Evolutionary conservation across 371 early-diverging fungal genomes (phyloP).

Genomic region (Apophysomyces elegans): DNA sequence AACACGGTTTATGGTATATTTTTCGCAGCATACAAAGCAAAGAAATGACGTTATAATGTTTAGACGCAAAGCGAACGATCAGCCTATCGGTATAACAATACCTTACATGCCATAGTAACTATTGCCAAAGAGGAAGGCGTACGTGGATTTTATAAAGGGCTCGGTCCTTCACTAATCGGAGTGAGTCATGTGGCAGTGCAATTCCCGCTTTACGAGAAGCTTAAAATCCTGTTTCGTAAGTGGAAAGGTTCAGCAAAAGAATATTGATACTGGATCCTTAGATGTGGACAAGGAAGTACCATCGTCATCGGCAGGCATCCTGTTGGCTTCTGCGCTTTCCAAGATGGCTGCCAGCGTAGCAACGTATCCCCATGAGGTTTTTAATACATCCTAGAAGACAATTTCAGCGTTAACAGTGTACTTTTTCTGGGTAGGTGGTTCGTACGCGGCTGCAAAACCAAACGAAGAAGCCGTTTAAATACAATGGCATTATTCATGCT

Average conservation of each 20-base stretch:
- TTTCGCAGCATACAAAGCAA: not conserved
- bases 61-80: constrained; percentile 76
- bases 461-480: constrained; percentile 70
- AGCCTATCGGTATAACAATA: constrained; percentile 73
- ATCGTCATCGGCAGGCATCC: constrained; percentile 60
- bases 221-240: constrained; percentile 73
- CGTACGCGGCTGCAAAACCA: constrained; percentile 92
- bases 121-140: constrained; percentile 76
- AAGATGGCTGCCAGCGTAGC: constrained; percentile 88
- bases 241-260: not conserved
- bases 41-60: not conserved
- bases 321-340: constrained; percentile 81
- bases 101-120: constrained; percentile 70
- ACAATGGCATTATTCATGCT: constrained; percentile 79
- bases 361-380: constrained; percentile 81
- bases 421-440: constrained; percentile 55
- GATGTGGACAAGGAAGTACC: constrained; percentile 25
- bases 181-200: constrained; percentile 93
- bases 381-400: not conserved
- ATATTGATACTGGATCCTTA: constrained; percentile 3
- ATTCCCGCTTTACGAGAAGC: constrained; percentile 93
- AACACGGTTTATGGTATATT: constrained; percentile 84
- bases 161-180: constrained; percentile 91
- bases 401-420: constrained; percentile 18
- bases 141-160: constrained; percentile 86